phyloP scores from a whole-genome alignment of 2,329 filamentous ascomycete genomes.

The Trichoderma sp. region DNA sequence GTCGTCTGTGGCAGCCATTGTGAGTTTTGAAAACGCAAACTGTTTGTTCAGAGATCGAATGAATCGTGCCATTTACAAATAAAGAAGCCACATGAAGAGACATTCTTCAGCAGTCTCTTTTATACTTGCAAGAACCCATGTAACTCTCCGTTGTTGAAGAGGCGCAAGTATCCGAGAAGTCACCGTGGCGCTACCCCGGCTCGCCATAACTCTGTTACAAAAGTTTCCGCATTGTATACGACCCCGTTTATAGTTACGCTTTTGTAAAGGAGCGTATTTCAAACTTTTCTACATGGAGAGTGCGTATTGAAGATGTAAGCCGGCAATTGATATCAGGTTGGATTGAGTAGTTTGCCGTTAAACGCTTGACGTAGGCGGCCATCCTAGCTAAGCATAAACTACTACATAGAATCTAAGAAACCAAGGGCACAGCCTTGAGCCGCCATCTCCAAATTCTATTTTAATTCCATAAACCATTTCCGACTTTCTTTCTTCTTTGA shows the following conservation, averaged over 20 bases:
- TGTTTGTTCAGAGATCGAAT: background rate
- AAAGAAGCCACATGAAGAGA: too few species aligned
- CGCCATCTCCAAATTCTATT: background rate
- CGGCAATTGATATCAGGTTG: background rate
- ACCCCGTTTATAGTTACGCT: background rate
- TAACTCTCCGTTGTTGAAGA: background rate
- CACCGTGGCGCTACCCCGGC: background rate
- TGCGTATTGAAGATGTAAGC: background rate
- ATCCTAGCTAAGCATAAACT: background rate
- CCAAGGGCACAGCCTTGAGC: background rate
- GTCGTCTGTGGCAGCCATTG: conserved; percentile 19
- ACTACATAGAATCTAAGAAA: background rate
- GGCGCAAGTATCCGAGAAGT: conserved; percentile 39
- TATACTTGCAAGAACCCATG: background rate
- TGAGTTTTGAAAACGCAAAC: background rate
- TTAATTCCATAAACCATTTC: background rate
- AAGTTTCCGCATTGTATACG: background rate
- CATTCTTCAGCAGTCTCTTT: background rate
- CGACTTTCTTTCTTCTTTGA: background rate
- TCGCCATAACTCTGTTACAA: background rate
- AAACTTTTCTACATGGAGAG: background rate
- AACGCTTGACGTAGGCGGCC: background rate
- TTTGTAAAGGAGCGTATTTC: background rate
- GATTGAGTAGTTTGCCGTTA: background rate
- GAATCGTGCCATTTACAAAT: too few species aligned